Evolutionary conservation across 768 basidiomycete genomes (phyloP).

Genomic region (Infundibulicybe gibba): DNA sequence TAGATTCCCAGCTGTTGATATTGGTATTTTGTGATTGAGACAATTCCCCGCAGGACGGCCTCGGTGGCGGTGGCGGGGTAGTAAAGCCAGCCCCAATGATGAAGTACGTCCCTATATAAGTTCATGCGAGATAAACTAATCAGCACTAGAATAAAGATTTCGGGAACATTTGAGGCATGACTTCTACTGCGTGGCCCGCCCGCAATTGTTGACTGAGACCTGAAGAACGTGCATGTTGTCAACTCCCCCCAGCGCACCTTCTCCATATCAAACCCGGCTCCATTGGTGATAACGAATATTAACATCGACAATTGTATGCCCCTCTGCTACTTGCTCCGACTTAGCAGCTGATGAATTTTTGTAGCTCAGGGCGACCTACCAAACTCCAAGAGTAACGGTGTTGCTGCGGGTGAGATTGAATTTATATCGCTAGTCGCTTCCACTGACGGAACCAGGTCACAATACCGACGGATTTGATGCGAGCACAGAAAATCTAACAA

Average conservation of each 20-base stretch:
- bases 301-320: constrained; percentile 55
- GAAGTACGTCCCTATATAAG: constrained; percentile 23
- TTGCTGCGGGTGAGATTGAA: constrained; percentile 30
- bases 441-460: constrained; percentile 20
- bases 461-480: constrained; percentile 54
- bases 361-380: constrained; percentile 49
- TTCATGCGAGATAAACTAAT: background rate
- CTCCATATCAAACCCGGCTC: constrained; percentile 34
- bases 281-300: constrained; percentile 38
- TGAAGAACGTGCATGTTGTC: constrained; percentile 34
- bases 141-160: constrained; percentile 28
- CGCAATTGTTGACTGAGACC: constrained; percentile 21
- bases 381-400: constrained; percentile 46
- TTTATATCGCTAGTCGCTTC: background rate
- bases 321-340: background rate
- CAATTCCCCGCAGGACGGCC: constrained; percentile 28
- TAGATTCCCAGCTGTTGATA: background rate
- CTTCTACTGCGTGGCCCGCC: constrained; percentile 23
- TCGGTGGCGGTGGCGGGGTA: constrained; percentile 32
- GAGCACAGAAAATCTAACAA: constrained; percentile 29
- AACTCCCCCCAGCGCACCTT: constrained; percentile 37
- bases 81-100: constrained; percentile 41
- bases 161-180: constrained; percentile 29
- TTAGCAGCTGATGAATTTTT: constrained; percentile 1
- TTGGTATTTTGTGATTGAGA: too few relatives aligned